phyloP scores from a whole-genome alignment of 805 yeast genomes.

The Candida loeiensis region DNA sequence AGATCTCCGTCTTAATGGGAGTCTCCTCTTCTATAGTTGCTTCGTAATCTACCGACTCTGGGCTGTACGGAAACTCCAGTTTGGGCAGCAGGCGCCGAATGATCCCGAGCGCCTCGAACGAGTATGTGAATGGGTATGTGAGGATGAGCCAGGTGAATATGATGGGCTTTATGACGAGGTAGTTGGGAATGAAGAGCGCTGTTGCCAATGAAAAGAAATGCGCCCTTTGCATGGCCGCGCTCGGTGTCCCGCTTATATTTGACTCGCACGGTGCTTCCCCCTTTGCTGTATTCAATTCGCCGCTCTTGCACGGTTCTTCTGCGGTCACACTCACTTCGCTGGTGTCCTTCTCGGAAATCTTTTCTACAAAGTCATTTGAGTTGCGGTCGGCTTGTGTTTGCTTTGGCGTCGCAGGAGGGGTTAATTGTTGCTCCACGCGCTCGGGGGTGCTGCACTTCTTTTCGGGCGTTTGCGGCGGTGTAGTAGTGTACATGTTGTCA shows the following conservation, averaged over 20 bases:
- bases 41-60: conserved; percentile 7
- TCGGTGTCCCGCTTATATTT: no score
- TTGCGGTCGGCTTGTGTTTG: conserved; percentile 1
- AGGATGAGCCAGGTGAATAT: conserved; percentile 46
- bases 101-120: conserved; percentile 26
- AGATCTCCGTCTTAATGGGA: conserved; percentile 27
- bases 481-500: conserved; percentile 24
- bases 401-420: conserved; percentile 1
- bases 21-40: conserved; percentile 5
- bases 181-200: conserved; percentile 44
- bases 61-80: conserved; percentile 6
- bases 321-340: background rate
- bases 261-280: background rate
- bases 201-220: background rate
- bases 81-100: conserved; percentile 5
- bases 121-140: conserved; percentile 51
- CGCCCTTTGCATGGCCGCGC: no score
- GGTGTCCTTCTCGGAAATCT: background rate
- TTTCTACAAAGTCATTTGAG: background rate
- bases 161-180: conserved; percentile 51
- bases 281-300: background rate
- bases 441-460: background rate
- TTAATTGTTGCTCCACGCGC: background rate
- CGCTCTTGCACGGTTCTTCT: background rate
- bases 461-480: conserved; percentile 8